A percentile compares a stretch with the other conserved stretches of the same genome.
Conservation (phyloP, 108 stramenopile species). For the Skeletonema menzelii region DNA sequence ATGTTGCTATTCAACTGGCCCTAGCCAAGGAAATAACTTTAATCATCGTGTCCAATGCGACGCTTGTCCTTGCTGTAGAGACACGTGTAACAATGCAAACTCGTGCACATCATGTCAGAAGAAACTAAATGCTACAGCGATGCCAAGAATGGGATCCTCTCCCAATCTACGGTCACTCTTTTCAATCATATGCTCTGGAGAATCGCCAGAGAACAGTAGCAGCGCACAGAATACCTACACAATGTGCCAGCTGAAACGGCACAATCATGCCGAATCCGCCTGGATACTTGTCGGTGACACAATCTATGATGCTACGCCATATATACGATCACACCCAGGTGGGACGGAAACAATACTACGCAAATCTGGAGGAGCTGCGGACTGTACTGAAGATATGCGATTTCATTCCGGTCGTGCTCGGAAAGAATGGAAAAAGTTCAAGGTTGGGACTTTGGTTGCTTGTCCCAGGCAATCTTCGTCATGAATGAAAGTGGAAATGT, state of each 20-base stretch:
- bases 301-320: conserved; percentile 81
- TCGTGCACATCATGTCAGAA: conserved; percentile 43
- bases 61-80: conserved; percentile 49
- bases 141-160: conserved; percentile 6
- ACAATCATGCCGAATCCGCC: conserved; percentile 62
- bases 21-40: background rate
- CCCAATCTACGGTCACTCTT: conserved; percentile 14
- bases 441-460: conserved; percentile 50
- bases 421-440: conserved; percentile 54
- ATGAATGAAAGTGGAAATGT: background rate
- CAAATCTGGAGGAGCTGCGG: conserved; percentile 61
- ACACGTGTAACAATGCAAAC: conserved; percentile 27
- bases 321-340: conserved; percentile 73
- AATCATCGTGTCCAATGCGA: conserved; percentile 22
- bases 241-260: conserved; percentile 64
- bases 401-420: conserved; percentile 69
- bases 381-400: conserved; percentile 70
- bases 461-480: conserved; percentile 24
- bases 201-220: conserved; percentile 1
- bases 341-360: conserved; percentile 65
- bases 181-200: conserved; percentile 13
- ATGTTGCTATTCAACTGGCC: background rate
- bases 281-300: conserved; percentile 79
- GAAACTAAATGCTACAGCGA: conserved; percentile 16
- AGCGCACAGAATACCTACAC: conserved; percentile 33